Conservation (phyloP, 805 yeast species). For the Scheffersomyces ergatensis region DNA sequence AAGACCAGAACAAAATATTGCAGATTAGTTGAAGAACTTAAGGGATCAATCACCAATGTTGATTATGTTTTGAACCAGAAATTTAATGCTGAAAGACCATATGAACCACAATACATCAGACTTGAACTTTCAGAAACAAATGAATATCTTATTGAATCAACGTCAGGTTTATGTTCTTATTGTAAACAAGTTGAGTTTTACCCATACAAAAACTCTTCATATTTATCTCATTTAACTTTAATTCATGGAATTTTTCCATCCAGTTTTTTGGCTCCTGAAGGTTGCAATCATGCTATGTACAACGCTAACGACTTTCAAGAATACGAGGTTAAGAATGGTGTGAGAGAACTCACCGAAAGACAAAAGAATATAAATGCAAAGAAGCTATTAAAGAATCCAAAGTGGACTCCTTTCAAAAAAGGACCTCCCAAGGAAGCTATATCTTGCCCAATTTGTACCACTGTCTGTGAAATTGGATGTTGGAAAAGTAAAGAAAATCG, state of each 20-base stretch:
- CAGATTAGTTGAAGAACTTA: slow-evolving; percentile 9
- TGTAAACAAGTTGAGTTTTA: slow-evolving; percentile 24
- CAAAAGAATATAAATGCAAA: too few species aligned
- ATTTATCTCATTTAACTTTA: slow-evolving; percentile 27
- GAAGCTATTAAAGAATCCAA: too few species aligned
- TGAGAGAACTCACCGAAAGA: too few species aligned
- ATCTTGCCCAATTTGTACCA: slow-evolving; percentile 25
- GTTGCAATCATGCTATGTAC: slow-evolving; percentile 22
- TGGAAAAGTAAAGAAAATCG: slow-evolving; percentile 27
- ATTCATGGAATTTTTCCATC: slow-evolving; percentile 31
- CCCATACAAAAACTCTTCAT: slow-evolving; percentile 29
- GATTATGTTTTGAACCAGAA: slow-evolving; percentile 18
- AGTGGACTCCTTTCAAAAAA: too few species aligned
- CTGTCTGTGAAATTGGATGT: slow-evolving; percentile 24
- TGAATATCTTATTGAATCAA: slow-evolving; percentile 18
- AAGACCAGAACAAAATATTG: slow-evolving; percentile 10
- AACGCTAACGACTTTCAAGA: too few species aligned
- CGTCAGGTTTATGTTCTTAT: slow-evolving; percentile 30
- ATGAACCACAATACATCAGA: slow-evolving; percentile 29
- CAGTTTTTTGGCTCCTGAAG: slow-evolving; percentile 27
- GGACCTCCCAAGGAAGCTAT: too few species aligned
- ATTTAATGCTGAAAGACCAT: slow-evolving; percentile 21
- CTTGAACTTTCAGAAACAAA: slow-evolving; percentile 22
- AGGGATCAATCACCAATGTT: slow-evolving; percentile 17
- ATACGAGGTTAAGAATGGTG: too few species aligned